These are phyloP conservation scores for Meyerozyma sp. DNA, from an alignment of 1,139 yeast species.

Conservation along the genomic window DNA sequence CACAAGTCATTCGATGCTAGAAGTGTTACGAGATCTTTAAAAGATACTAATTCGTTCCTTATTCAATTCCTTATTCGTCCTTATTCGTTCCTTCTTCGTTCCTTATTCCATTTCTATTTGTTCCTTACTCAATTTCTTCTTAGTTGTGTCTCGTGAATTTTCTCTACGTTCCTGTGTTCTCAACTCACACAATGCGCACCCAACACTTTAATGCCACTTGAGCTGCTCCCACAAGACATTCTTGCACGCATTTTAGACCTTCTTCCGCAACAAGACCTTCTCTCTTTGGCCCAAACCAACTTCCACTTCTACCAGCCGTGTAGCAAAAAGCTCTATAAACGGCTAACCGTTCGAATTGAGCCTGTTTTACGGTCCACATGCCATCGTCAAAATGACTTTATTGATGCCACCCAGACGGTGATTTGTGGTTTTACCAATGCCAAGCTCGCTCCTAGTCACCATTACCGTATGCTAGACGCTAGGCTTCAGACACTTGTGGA, in stretches of 20 bases:
- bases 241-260: slow-evolving; percentile 8
- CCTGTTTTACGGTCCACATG: background rate
- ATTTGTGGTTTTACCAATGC: slow-evolving; percentile 20
- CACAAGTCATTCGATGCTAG: too few relatives aligned
- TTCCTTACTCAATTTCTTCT: too few relatives aligned
- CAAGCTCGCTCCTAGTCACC: slow-evolving; percentile 11
- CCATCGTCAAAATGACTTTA: slow-evolving; percentile 15
- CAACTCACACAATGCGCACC: background rate
- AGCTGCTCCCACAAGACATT: slow-evolving; percentile 6
- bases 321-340: slow-evolving; percentile 7
- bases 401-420: slow-evolving; percentile 18
- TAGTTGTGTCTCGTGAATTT: background rate
- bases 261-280: slow-evolving; percentile 12
- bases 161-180: background rate
- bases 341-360: slow-evolving; percentile 5
- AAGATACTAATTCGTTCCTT: too few relatives aligned
- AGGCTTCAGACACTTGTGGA: slow-evolving; percentile 21
- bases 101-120: too few relatives aligned
- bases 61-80: too few relatives aligned
- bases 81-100: too few relatives aligned
- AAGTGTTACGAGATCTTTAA: too few relatives aligned
- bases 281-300: slow-evolving; percentile 11
- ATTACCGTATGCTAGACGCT: slow-evolving; percentile 21
- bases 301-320: slow-evolving; percentile 12
- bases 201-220: slow-evolving; percentile 1